Evolutionary conservation across 2,329 filamentous ascomycete genomes (phyloP).

Genomic region (Nemania abortiva): DNA sequence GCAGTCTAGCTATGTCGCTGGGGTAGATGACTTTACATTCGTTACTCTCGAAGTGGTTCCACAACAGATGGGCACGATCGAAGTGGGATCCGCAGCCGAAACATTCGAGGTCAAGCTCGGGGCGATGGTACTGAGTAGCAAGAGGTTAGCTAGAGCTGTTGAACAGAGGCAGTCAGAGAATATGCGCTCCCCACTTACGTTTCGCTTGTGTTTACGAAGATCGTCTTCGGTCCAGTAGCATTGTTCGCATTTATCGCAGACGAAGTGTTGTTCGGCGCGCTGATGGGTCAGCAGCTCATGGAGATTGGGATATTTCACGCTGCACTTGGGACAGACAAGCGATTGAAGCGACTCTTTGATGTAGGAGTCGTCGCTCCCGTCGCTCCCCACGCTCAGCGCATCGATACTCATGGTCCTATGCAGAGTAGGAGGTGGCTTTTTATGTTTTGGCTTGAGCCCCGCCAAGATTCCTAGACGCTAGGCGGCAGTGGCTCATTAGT

Average conservation of each 20-base stretch:
- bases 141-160: constrained; percentile 25
- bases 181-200: constrained; percentile 29
- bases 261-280: constrained; percentile 30
- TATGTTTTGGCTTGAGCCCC: background rate
- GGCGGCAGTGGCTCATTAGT: background rate
- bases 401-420: background rate
- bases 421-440: background rate
- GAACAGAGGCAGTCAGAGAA: background rate
- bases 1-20: constrained; percentile 50
- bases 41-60: constrained; percentile 60
- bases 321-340: constrained; percentile 39
- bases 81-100: constrained; percentile 61
- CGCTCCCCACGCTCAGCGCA: constrained; percentile 8
- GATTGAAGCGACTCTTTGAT: constrained; percentile 5
- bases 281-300: constrained; percentile 39
- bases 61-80: constrained; percentile 53
- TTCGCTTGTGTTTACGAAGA: constrained; percentile 37
- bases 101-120: constrained; percentile 58
- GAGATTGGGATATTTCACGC: constrained; percentile 16
- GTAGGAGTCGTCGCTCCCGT: constrained; percentile 19
- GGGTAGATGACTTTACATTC: constrained; percentile 55
- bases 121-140: constrained; percentile 54
- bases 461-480: background rate
- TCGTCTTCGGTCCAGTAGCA: constrained; percentile 30
- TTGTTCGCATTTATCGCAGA: constrained; percentile 38